Evolutionary conservation across 2,329 filamentous ascomycete species (phyloP), one percentile per base, ranked within the genome.

Genomic region (Xylariaceae sp.): DNA sequence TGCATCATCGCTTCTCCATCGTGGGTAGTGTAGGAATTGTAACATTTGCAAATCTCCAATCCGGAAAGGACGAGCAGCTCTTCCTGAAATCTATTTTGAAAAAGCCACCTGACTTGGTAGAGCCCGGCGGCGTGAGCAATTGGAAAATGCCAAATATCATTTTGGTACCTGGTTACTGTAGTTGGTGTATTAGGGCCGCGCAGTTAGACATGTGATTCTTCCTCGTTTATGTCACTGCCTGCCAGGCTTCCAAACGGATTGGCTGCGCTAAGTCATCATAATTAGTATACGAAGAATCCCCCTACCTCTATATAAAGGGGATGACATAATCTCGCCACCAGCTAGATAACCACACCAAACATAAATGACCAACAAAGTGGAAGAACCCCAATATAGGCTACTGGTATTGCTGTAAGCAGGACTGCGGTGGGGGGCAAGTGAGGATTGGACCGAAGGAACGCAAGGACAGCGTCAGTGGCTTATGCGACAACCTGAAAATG

Each of bases 291-390:
- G 24, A 56, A 44, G 44, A 39, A 36, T 8, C 8, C n/a, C 29
- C 28, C 17, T 41, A 31, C 16, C 9, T 23, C 19, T 33, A 23
- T 51, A 52, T 39, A 31, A 45, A 4, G 31, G 33, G n/a, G 21
- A 46, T 58, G 49, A 58, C 45, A 58, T 58, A 58, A 58, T 46
- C 44, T 46, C 45, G 45, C 50, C 50, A 54, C 56, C n/a, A n/a
- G n/a, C n/a, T n/a, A n/a, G n/a, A n/a, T n/a, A n/a, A n/a, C n/a
- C n/a, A 45, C 23, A 21, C n/a, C 9, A 29, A 5, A 9, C 47
- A 41, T 16, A 43, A 36, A 33, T 28, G n/a, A 52, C 19, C 41
- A 28, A 21, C 29, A 26, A 45, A 46, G 24, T 51, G 47, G 46
- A 50, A 51, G 39, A 51, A 39, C 29, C 44, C 33, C 7, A 24